phyloP scores from a whole-genome alignment of 768 basidiomycete genomes.

The Lactarius hatsudake region DNA sequence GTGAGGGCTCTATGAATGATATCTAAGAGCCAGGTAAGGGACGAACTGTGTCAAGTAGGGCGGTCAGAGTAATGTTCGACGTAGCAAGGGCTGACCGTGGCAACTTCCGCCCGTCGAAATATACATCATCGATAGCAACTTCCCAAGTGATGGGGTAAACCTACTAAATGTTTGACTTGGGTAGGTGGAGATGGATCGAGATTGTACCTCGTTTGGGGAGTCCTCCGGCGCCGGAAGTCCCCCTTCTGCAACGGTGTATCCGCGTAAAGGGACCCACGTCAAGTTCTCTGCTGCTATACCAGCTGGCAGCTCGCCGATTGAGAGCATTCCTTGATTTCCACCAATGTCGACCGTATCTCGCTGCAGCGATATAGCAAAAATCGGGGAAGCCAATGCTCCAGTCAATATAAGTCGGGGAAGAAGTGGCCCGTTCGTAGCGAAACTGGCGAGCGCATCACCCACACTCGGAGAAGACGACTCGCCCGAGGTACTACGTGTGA shows the following conservation, averaged over 20 bases:
- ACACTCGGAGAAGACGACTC: not conserved
- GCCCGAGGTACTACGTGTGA: not conserved
- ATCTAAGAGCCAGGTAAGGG: constrained; percentile 6
- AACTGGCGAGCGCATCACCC: constrained; percentile 32
- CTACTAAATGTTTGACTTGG: constrained; percentile 19
- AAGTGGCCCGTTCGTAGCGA: constrained; percentile 36
- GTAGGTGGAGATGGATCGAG: not conserved
- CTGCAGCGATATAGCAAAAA: constrained; percentile 55
- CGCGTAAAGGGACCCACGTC: constrained; percentile 64
- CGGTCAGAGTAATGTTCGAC: constrained; percentile 52
- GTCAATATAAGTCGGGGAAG: constrained; percentile 35
- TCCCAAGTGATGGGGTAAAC: constrained; percentile 53
- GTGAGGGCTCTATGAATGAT: not conserved
- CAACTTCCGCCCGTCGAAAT: constrained; percentile 61
- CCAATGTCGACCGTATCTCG: constrained; percentile 67
- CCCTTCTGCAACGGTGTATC: constrained; percentile 49
- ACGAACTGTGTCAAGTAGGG: constrained; percentile 68
- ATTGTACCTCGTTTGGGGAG: constrained; percentile 57
- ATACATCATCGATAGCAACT: constrained; percentile 66
- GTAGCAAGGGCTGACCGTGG: constrained; percentile 52
- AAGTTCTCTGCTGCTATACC: constrained; percentile 47
- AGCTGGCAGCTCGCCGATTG: constrained; percentile 61
- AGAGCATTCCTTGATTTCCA: constrained; percentile 62
- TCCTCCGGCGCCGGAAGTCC: constrained; percentile 55
- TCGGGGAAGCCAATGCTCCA: constrained; percentile 43